phyloP scores from a whole-genome alignment of 345 rosid species.

The Euphorbia peplus region DNA sequence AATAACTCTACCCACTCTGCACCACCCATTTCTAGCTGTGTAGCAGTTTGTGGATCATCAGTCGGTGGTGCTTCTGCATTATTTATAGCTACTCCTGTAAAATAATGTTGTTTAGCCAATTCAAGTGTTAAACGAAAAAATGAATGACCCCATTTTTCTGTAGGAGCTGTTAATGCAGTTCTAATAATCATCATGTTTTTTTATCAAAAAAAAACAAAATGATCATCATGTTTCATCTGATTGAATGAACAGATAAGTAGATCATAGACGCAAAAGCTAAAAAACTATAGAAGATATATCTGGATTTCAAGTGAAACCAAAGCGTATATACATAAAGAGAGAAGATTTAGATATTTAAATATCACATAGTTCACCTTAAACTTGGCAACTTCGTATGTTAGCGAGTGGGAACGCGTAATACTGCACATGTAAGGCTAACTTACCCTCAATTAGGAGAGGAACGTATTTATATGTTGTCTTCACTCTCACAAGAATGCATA shows the following conservation, averaged over 20 bases:
- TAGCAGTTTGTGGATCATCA: conserved; percentile 34
- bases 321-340: background rate
- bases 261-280: background rate
- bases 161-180: background rate
- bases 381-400: background rate
- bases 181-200: background rate
- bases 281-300: background rate
- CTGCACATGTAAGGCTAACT: background rate
- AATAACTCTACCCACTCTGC: conserved; percentile 81
- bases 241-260: background rate
- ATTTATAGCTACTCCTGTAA: conserved; percentile 26
- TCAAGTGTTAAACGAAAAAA: background rate
- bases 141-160: background rate
- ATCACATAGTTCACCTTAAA: background rate
- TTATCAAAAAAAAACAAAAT: too few species aligned
- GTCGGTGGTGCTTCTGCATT: conserved; percentile 28
- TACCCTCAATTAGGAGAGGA: too few species aligned
- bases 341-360: background rate
- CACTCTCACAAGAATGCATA: background rate
- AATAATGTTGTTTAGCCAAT: conserved; percentile 7
- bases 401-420: background rate
- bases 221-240: background rate
- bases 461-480: background rate
- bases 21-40: conserved; percentile 47
- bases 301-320: too few species aligned